Percentiles rank a stretch among this genome's conserved stretches.
phyloP scores from a whole-genome alignment of 495 filamentous ascomycete species.

The Aspergillus egyptiacus region DNA sequence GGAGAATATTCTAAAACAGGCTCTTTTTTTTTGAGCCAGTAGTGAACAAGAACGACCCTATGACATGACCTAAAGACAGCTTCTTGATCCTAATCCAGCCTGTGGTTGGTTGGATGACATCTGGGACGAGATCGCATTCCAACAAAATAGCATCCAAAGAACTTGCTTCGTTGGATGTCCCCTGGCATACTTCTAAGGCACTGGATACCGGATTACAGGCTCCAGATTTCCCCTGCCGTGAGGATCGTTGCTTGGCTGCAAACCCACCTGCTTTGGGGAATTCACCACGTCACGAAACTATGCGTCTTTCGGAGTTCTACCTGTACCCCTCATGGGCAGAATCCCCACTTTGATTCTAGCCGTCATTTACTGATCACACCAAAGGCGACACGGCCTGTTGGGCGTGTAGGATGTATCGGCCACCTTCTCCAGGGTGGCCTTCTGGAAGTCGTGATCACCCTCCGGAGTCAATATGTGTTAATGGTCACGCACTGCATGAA shows the following conservation, averaged over 20 bases:
- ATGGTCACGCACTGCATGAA: conserved; percentile 3
- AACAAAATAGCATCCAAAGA: conserved; percentile 1
- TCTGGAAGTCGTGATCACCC: not conserved
- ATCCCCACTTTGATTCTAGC: not conserved
- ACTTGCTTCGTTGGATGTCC: not conserved
- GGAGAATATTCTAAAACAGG: not conserved
- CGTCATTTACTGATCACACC: not conserved
- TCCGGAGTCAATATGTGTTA: not conserved
- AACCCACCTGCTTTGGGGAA: not conserved
- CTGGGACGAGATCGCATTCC: not conserved
- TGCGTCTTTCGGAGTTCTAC: not conserved
- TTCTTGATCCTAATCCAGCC: not conserved
- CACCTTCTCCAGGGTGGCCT: not conserved
- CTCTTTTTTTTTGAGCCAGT: not conserved
- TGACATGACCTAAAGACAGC: not conserved
- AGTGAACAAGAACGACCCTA: not conserved
- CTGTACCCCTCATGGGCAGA: not conserved
- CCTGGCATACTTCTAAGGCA: not conserved
- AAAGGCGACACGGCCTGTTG: not conserved
- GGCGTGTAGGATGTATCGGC: not conserved
- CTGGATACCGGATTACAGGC: not conserved
- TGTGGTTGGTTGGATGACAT: conserved; percentile 2
- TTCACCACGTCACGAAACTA: not conserved
- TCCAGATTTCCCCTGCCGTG: not conserved
- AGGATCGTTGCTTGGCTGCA: not conserved